These are phyloP conservation scores for Teratosphaeria viscida DNA, from an alignment of 2,329 filamentous ascomycete species.

Conservation along the genomic window DNA sequence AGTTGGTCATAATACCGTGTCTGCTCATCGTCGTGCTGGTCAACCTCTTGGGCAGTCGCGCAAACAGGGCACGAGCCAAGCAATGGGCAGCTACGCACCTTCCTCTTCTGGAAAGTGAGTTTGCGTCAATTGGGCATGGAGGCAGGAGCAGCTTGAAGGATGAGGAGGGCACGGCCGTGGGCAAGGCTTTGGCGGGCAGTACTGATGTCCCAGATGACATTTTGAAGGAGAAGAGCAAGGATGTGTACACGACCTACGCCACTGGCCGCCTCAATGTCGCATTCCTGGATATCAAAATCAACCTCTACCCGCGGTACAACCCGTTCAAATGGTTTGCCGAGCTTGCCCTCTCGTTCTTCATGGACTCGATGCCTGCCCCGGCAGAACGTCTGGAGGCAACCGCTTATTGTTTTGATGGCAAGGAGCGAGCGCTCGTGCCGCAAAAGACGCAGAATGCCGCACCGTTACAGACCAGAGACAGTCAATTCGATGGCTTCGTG, in stretches of 20 bases:
- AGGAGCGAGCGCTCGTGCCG: conserved; percentile 67
- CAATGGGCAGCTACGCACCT: conserved; percentile 70
- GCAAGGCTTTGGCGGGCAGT: conserved; percentile 30
- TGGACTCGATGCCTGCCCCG: conserved; percentile 62
- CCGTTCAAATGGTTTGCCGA: conserved; percentile 60
- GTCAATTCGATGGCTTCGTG: conserved; percentile 77
- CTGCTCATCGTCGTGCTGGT: conserved; percentile 64
- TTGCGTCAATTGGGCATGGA: conserved; percentile 74
- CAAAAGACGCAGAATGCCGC: conserved; percentile 45
- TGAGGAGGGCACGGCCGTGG: conserved; percentile 17
- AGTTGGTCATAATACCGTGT: conserved; percentile 69
- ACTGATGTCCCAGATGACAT: conserved; percentile 45
- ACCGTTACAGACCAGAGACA: conserved; percentile 39
- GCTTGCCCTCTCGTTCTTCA: conserved; percentile 59
- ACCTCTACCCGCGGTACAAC: conserved; percentile 78
- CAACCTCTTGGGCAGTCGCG: conserved; percentile 69
- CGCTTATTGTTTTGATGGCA: conserved; percentile 84
- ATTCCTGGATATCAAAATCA: conserved; percentile 77
- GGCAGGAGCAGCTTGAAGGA: conserved; percentile 32
- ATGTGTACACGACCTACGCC: conserved; percentile 79
- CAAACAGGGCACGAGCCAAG: conserved; percentile 71
- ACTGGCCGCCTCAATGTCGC: conserved; percentile 88
- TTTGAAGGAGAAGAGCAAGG: conserved; percentile 76
- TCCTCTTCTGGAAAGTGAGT: conserved; percentile 65
- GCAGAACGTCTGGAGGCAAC: conserved; percentile 65